Percentiles rank a stretch among this genome's conserved stretches.
These are phyloP conservation scores for Takashimella tepidaria DNA, from an alignment of 1,284 basidiomycete species.

Conservation along the genomic window DNA sequence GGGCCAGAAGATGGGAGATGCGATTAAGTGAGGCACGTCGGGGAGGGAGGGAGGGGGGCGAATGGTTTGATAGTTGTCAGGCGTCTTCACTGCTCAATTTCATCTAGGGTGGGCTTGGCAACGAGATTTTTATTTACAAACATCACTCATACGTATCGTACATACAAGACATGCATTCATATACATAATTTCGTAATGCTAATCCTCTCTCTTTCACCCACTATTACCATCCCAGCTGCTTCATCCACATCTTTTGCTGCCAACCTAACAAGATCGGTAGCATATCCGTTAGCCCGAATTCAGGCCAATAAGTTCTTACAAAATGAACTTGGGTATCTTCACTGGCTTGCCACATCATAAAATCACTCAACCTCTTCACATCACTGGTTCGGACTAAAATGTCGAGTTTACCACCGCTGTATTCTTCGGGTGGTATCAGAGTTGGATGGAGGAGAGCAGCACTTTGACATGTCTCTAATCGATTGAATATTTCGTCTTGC, in stretches of 20 bases:
- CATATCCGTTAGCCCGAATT: slow-evolving; percentile 83
- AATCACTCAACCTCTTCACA: slow-evolving; percentile 85
- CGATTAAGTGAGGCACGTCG: slow-evolving; percentile 60
- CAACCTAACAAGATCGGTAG: slow-evolving; percentile 79
- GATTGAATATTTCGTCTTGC: slow-evolving; percentile 15
- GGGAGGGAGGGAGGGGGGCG: no score
- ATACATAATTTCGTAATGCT: neutral
- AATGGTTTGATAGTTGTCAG: no score
- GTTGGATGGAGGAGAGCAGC: slow-evolving; percentile 11
- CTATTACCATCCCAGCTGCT: slow-evolving; percentile 12
- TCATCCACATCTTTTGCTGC: slow-evolving; percentile 63
- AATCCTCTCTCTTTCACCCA: neutral
- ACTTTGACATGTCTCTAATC: slow-evolving; percentile 17
- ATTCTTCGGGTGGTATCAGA: slow-evolving; percentile 1
- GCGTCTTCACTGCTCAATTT: neutral
- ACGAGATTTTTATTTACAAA: no score
- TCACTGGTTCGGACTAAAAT: slow-evolving; percentile 89
- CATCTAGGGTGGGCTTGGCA: no score
- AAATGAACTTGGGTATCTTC: slow-evolving; percentile 89
- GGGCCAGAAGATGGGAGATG: slow-evolving; percentile 81
- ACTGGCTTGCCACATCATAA: slow-evolving; percentile 69
- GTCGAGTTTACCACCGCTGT: slow-evolving; percentile 55
- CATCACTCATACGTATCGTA: no score
- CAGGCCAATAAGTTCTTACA: slow-evolving; percentile 86
- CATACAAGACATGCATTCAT: neutral